A percentile compares a stretch with the other conserved stretches of the same genome.
Evolutionary conservation across 805 yeast species (phyloP).

Genomic region (Nakazawaea ambrosiae): DNA sequence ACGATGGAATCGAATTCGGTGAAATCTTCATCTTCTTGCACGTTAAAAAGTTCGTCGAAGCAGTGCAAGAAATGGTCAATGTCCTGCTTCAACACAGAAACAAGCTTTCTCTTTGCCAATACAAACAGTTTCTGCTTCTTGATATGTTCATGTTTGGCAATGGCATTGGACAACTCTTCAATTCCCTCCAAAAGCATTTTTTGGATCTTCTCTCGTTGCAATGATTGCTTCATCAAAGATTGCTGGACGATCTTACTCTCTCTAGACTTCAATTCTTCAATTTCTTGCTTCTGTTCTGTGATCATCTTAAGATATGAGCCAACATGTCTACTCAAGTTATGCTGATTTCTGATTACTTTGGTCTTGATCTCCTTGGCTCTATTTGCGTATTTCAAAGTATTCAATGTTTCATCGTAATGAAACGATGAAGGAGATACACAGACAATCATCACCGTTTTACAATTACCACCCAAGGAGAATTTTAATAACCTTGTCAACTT

Average conservation of each 20-base stretch:
- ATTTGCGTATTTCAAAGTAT: constrained; percentile 86
- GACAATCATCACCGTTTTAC: constrained; percentile 94
- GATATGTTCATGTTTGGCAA: constrained; percentile 37
- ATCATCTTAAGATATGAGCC: constrained; percentile 81
- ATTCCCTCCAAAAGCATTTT: constrained; percentile 34
- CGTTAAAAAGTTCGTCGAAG: constrained; percentile 20
- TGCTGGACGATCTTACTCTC: constrained; percentile 37
- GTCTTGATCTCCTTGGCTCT: constrained; percentile 89
- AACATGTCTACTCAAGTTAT: constrained; percentile 72
- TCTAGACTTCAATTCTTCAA: constrained; percentile 55
- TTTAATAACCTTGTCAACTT: constrained; percentile 81
- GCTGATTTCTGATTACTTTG: constrained; percentile 65
- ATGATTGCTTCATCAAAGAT: constrained; percentile 27
- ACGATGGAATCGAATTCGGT: constrained; percentile 14
- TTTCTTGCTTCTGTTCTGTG: constrained; percentile 70
- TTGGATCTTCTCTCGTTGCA: constrained; percentile 31
- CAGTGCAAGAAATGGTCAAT: constrained; percentile 28
- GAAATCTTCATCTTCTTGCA: constrained; percentile 15
- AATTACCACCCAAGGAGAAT: constrained; percentile 88
- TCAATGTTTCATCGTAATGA: constrained; percentile 90
- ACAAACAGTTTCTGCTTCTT: constrained; percentile 34
- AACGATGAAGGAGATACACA: constrained; percentile 82
- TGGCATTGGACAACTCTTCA: constrained; percentile 31
- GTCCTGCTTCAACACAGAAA: constrained; percentile 17
- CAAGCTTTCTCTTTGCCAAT: constrained; percentile 37